Percentiles rank a stretch among this genome's conserved stretches.
These are phyloP conservation scores for Cyclanthera cordifolia DNA, from an alignment of 306 rosid genomes.

Conservation along the genomic window DNA sequence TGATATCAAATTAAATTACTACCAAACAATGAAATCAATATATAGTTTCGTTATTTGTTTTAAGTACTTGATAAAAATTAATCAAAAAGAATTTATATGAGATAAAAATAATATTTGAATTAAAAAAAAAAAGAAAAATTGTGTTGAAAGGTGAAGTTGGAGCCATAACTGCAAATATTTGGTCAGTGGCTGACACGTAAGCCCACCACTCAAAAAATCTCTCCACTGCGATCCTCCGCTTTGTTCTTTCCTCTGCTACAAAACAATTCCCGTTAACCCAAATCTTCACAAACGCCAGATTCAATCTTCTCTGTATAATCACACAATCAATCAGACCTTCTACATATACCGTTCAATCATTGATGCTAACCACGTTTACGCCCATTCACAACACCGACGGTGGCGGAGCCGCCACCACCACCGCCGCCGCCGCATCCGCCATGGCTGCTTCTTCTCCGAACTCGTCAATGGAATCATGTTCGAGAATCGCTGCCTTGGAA, in stretches of 20 bases:
- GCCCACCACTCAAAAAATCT: neutral
- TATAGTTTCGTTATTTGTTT: too few relatives aligned
- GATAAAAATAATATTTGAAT: too few relatives aligned
- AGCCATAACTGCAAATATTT: neutral
- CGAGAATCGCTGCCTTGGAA: conserved; percentile 31
- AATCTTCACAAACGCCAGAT: neutral
- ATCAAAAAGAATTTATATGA: too few relatives aligned
- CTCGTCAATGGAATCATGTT: conserved; percentile 26
- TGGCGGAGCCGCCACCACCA: conserved; percentile 45
- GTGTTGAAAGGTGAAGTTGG: neutral
- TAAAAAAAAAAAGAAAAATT: neutral
- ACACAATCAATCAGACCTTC: neutral
- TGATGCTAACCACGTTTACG: neutral
- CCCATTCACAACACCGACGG: conserved; percentile 22
- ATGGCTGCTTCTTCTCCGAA: conserved; percentile 38
- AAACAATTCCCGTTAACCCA: neutral
- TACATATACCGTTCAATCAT: neutral
- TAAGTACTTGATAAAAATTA: too few relatives aligned
- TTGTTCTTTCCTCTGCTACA: neutral
- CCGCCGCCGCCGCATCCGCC: conserved; percentile 39
- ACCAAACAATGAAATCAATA: too few relatives aligned
- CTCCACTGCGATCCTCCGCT: neutral
- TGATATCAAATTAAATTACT: too few relatives aligned
- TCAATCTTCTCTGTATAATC: too few relatives aligned
- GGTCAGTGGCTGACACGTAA: conserved; percentile 4